Percentiles rank a stretch among this genome's conserved stretches.
Evolutionary conservation across 306 rosid genomes (phyloP).

Genomic region (Quercus aquifolioides): DNA sequence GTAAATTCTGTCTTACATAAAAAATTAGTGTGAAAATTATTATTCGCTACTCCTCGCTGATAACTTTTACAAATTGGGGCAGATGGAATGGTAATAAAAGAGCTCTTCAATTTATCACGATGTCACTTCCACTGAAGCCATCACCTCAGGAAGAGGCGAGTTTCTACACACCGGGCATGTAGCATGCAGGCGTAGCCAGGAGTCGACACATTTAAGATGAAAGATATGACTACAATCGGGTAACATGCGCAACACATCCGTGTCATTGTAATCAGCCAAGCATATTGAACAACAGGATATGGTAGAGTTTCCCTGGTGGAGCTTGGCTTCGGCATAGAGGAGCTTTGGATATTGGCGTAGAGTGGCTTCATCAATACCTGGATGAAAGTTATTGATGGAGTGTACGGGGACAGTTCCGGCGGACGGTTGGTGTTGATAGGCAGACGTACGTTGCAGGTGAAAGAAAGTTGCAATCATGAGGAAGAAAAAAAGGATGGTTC

Average conservation of each 20-base stretch:
- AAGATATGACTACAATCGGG: background rate
- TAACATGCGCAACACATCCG: background rate
- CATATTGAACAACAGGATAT: slow-evolving; percentile 12
- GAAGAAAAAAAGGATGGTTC: too few species aligned
- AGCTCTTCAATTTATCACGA: too few species aligned
- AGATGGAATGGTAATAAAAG: too few species aligned
- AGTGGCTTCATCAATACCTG: slow-evolving; percentile 6
- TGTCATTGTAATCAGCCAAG: slow-evolving; percentile 8
- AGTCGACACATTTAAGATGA: background rate
- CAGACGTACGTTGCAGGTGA: too few species aligned
- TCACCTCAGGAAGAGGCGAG: background rate
- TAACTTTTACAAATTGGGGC: too few species aligned
- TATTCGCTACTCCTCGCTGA: too few species aligned
- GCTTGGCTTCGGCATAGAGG: slow-evolving; percentile 2
- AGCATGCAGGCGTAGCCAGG: background rate
- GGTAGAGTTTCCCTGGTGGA: background rate
- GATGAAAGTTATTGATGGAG: background rate
- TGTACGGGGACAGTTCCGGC: too few species aligned
- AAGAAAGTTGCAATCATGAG: too few species aligned
- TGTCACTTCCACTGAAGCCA: background rate
- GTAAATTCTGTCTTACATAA: too few species aligned
- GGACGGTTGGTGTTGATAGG: too few species aligned
- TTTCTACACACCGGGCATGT: background rate
- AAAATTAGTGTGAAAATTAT: too few species aligned
- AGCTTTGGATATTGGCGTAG: slow-evolving; percentile 3